phyloP scores from a whole-genome alignment of 2,329 filamentous ascomycete species.

The Diplodia corticola region DNA sequence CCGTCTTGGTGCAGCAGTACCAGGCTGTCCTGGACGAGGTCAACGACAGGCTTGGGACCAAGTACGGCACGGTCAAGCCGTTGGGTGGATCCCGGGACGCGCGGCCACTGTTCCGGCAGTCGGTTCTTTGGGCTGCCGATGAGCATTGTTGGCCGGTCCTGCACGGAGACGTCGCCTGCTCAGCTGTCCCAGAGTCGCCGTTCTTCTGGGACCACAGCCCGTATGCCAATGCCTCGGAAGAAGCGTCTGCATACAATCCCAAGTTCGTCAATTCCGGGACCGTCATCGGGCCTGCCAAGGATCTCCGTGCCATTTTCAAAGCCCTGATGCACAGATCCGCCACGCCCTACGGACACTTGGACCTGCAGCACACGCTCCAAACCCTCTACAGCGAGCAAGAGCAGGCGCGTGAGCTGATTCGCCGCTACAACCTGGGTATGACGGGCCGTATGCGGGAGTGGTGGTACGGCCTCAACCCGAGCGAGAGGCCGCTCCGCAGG shows the following conservation, averaged over 20 bases:
- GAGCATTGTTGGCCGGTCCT: constrained; percentile 53
- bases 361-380: constrained; percentile 43
- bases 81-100: constrained; percentile 13
- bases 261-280: constrained; percentile 52
- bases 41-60: constrained; percentile 53
- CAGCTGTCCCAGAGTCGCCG: constrained; percentile 53
- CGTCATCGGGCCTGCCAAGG: constrained; percentile 53
- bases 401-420: constrained; percentile 45
- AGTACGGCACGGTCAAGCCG: constrained; percentile 46
- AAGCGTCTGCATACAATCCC: constrained; percentile 28
- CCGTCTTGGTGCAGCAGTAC: constrained; percentile 64
- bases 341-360: constrained; percentile 38
- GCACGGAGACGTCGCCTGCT: constrained; percentile 51
- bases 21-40: constrained; percentile 55
- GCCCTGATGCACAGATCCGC: constrained; percentile 37
- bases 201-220: constrained; percentile 45
- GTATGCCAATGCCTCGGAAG: neutral
- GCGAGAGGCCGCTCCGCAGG: neutral
- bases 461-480: constrained; percentile 24
- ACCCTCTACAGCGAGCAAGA: constrained; percentile 58
- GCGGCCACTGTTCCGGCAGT: constrained; percentile 47
- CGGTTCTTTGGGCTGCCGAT: constrained; percentile 57
- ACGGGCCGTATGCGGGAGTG: constrained; percentile 33
- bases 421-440: constrained; percentile 27
- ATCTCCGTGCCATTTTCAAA: constrained; percentile 50